These are phyloP conservation scores for Breviolum minutum DNA, from an alignment of 73 alveolate genomes.

Conservation along the genomic window DNA sequence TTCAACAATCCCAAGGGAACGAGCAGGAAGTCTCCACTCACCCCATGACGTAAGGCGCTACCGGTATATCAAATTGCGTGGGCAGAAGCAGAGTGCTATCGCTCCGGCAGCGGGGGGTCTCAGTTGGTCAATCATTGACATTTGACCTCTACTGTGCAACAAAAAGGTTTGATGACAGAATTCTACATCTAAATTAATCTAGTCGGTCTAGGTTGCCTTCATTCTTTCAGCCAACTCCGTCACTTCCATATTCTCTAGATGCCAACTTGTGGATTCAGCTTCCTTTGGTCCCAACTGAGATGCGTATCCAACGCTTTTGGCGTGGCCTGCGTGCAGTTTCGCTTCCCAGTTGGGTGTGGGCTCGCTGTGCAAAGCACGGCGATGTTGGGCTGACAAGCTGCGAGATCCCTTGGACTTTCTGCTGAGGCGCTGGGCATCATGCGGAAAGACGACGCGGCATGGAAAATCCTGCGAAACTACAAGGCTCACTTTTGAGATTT, in stretches of 20 bases:
- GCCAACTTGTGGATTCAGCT: neutral
- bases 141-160: too few species aligned
- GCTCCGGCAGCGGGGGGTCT: conserved; percentile 52
- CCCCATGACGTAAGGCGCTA: conserved; percentile 29
- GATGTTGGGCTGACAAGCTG: neutral
- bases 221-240: too few species aligned
- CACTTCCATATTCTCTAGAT: too few species aligned
- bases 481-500: neutral
- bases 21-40: neutral
- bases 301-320: conserved; percentile 92
- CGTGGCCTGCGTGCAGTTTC: conserved; percentile 75
- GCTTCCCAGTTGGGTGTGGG: neutral
- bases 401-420: neutral
- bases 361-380: neutral
- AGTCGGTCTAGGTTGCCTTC: too few species aligned
- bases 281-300: neutral
- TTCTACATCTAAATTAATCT: too few species aligned
- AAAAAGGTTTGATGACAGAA: too few species aligned
- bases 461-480: conserved; percentile 88
- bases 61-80: conserved; percentile 93
- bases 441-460: conserved; percentile 94
- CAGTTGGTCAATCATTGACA: neutral
- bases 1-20: neutral
- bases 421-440: conserved; percentile 81
- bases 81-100: conserved; percentile 92